phyloP scores from a whole-genome alignment of 2,329 filamentous ascomycete species.

The Sphaerulina musiva region DNA sequence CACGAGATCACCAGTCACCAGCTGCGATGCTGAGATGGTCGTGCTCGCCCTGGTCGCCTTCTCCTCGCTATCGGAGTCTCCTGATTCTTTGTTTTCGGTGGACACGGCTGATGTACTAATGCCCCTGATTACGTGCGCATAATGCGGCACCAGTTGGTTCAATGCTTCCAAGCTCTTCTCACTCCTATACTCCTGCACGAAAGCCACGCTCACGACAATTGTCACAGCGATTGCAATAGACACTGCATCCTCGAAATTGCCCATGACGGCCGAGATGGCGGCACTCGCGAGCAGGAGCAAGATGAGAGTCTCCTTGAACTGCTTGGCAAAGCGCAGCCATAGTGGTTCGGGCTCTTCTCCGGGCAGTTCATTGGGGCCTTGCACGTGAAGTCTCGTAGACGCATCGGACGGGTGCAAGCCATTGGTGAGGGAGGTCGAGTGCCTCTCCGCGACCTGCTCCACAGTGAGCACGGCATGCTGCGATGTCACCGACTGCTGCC shows the following conservation, averaged over 20 bases:
- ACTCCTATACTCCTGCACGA: constrained; percentile 94
- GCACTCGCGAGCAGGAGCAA: constrained; percentile 85
- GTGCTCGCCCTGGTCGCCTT: constrained; percentile 65
- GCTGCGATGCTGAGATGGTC: constrained; percentile 77
- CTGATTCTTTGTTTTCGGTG: constrained; percentile 40
- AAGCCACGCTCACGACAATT: constrained; percentile 92
- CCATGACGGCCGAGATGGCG: constrained; percentile 78
- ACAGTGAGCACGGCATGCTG: constrained; percentile 62
- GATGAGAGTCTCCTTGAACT: constrained; percentile 95
- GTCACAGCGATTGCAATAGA: constrained; percentile 95
- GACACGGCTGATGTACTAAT: constrained; percentile 4
- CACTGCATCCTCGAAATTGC: constrained; percentile 88
- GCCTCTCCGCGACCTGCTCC: constrained; percentile 66
- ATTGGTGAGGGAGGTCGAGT: constrained; percentile 75
- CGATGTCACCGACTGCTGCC: constrained; percentile 42
- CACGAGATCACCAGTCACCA: constrained; percentile 89
- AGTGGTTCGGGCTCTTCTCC: constrained; percentile 89
- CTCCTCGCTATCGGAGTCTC: constrained; percentile 50
- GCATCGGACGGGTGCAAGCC: constrained; percentile 79
- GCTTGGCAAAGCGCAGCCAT: constrained; percentile 90
- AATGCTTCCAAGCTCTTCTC: constrained; percentile 96
- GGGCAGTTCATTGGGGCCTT: constrained; percentile 90
- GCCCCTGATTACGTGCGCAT: constrained; percentile 80
- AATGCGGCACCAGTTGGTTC: constrained; percentile 88
- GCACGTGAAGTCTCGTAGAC: constrained; percentile 66